Percentiles rank a stretch among this genome's conserved stretches.
Conservation (phyloP, 257 asterid species). For the Ajuga chamaepitys region DNA sequence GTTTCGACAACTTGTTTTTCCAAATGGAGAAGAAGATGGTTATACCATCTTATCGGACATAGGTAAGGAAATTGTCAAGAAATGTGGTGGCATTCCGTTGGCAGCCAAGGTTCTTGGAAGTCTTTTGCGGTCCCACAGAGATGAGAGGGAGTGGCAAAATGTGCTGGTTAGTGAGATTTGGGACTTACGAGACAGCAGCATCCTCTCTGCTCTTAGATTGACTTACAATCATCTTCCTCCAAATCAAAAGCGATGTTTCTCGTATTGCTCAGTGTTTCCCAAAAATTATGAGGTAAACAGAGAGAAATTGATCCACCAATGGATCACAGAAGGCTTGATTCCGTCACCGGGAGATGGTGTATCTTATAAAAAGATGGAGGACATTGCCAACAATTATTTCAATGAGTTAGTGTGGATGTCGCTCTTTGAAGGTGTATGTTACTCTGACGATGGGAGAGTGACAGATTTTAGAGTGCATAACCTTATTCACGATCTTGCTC, state of each 20-base stretch:
- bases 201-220: slow-evolving; percentile 1
- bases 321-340: slow-evolving; percentile 6
- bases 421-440: not conserved
- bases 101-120: slow-evolving; percentile 6
- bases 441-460: not conserved
- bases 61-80: not conserved
- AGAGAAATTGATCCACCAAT: not conserved
- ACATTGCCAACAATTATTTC: not conserved
- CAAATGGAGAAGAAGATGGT: not conserved
- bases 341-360: not conserved
- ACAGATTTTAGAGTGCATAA: not conserved
- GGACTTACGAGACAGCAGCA: slow-evolving; percentile 1
- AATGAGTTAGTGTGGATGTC: slow-evolving; percentile 1
- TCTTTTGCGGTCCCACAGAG: not conserved
- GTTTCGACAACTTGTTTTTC: not conserved
- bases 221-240: slow-evolving; percentile 2
- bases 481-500: slow-evolving; percentile 4
- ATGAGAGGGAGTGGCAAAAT: slow-evolving; percentile 7
- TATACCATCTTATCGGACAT: not conserved
- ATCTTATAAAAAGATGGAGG: not conserved
- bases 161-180: slow-evolving; percentile 3
- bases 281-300: not conserved
- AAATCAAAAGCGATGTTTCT: not conserved
- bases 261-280: not conserved
- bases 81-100: slow-evolving; percentile 1